A percentile compares a stretch with the other conserved stretches of the same genome.
phyloP scores from a whole-genome alignment of 768 basidiomycete genomes.

The Suillus subaureus region DNA sequence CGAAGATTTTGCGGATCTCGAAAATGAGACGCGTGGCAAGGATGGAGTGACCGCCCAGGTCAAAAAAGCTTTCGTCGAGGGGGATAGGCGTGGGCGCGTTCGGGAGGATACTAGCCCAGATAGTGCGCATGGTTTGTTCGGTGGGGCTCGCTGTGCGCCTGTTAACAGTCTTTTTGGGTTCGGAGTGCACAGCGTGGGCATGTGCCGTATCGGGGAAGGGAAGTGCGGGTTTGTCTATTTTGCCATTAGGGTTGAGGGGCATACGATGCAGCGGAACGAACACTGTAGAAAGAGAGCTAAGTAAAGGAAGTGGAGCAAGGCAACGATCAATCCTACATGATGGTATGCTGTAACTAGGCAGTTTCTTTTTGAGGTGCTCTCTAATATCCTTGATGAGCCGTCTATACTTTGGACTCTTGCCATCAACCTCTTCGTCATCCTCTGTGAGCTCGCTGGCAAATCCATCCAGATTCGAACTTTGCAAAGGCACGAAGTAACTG shows the following conservation, averaged over 20 bases:
- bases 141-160: constrained; percentile 58
- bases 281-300: constrained; percentile 49
- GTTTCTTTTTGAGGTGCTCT: constrained; percentile 94
- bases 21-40: constrained; percentile 97
- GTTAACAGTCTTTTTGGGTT: constrained; percentile 35
- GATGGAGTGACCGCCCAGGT: constrained; percentile 97
- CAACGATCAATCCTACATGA: constrained; percentile 56
- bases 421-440: constrained; percentile 52
- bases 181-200: constrained; percentile 41
- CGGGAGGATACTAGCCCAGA: constrained; percentile 85
- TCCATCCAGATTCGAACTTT: constrained; percentile 63
- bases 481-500: constrained; percentile 93
- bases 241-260: constrained; percentile 98
- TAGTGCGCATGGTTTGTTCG: constrained; percentile 76
- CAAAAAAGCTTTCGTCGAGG: constrained; percentile 94
- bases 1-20: constrained; percentile 91
- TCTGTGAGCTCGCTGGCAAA: constrained; percentile 68
- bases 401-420: constrained; percentile 79
- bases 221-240: constrained; percentile 97
- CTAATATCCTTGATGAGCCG: constrained; percentile 90
- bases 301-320: constrained; percentile 1
- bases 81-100: constrained; percentile 78
- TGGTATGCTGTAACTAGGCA: constrained; percentile 94
- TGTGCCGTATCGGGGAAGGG: constrained; percentile 98
- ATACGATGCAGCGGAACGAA: constrained; percentile 94